Percentiles rank a stretch among this genome's conserved stretches.
Conservation (phyloP, 164 flowering plant species). For the Nymphaea thermarum region DNA sequence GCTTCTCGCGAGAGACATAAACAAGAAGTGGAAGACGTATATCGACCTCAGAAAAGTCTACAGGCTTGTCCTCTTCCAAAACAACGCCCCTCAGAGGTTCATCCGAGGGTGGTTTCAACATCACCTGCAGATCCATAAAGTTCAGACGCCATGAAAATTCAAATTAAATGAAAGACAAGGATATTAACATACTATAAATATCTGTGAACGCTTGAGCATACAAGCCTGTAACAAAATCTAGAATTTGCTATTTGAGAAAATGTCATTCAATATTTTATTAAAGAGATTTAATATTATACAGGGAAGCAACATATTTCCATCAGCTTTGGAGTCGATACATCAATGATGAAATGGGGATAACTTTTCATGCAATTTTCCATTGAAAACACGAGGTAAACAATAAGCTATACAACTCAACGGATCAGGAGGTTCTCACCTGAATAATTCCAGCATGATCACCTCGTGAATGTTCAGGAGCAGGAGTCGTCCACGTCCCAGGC, state of each 20-base stretch:
- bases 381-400: not conserved
- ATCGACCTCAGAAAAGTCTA: constrained; percentile 53
- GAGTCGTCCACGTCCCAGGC: constrained; percentile 79
- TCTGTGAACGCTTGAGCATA: too few relatives aligned
- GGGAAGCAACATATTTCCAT: too few relatives aligned
- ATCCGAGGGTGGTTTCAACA: constrained; percentile 79
- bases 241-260: too few relatives aligned
- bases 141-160: not conserved
- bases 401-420: not conserved
- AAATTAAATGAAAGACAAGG: too few relatives aligned
- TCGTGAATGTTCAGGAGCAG: constrained; percentile 46
- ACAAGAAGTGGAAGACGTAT: constrained; percentile 80
- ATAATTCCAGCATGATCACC: constrained; percentile 88
- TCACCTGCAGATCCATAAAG: constrained; percentile 31
- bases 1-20: constrained; percentile 77
- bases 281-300: too few relatives aligned
- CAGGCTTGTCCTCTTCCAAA: constrained; percentile 17
- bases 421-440: constrained; percentile 35
- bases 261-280: too few relatives aligned
- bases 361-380: not conserved
- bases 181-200: too few relatives aligned
- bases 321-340: too few relatives aligned
- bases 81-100: constrained; percentile 41
- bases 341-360: too few relatives aligned
- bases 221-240: too few relatives aligned